phyloP scores from a whole-genome alignment of 495 filamentous ascomycete species.

The Aspergillus panamensis region DNA sequence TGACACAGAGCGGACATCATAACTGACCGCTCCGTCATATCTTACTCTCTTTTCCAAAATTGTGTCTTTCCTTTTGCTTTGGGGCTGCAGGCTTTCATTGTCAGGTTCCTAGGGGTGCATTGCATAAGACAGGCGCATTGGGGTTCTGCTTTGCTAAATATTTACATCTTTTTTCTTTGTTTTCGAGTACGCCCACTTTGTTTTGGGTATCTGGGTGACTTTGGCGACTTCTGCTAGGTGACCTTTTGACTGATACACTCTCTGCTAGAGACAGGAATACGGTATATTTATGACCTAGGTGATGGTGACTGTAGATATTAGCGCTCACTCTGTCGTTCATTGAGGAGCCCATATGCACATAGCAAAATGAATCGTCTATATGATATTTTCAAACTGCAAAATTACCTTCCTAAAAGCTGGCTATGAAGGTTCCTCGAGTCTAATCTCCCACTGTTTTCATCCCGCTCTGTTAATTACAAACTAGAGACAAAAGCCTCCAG shows the following conservation, averaged over 20 bases:
- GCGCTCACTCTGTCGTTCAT: background rate
- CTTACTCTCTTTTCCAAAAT: background rate
- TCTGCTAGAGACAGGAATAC: background rate
- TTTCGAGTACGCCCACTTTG: slow-evolving; percentile 5
- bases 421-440: too few species aligned
- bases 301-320: slow-evolving; percentile 13
- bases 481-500: too few species aligned
- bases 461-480: too few species aligned
- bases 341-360: slow-evolving; percentile 3
- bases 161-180: slow-evolving; percentile 1
- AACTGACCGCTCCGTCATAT: slow-evolving; percentile 3
- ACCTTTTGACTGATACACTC: background rate
- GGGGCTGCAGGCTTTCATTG: background rate
- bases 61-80: background rate
- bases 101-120: slow-evolving; percentile 9
- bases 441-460: too few species aligned
- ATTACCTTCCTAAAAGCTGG: too few species aligned
- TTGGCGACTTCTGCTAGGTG: background rate
- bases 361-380: background rate
- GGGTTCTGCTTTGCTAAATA: slow-evolving; percentile 7
- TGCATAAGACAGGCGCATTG: slow-evolving; percentile 26
- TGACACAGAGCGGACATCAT: slow-evolving; percentile 39
- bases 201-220: background rate
- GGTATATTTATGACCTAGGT: slow-evolving; percentile 3
- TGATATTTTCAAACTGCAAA: too few species aligned